Percentiles rank a stretch among this genome's conserved stretches.
These are phyloP conservation scores for Diaporthe sp. DNA, from an alignment of 2,329 filamentous ascomycete species.

Conservation along the genomic window DNA sequence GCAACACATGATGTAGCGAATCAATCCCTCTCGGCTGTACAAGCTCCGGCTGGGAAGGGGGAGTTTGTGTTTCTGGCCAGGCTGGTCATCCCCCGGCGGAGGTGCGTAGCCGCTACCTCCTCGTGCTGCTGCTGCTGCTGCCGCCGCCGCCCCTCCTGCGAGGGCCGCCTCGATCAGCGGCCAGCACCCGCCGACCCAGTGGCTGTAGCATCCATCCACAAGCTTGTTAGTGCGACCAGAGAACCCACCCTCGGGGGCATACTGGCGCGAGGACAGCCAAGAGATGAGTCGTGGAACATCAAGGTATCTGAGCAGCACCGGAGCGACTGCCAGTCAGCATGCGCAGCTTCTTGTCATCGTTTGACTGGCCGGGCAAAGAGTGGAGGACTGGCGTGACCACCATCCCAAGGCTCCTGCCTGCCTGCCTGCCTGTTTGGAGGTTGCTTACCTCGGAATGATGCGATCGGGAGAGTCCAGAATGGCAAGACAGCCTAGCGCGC, in stretches of 20 bases:
- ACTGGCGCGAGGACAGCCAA: constrained; percentile 92
- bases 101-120: constrained; percentile 33
- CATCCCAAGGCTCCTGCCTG: constrained; percentile 23
- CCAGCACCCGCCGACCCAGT: constrained; percentile 98
- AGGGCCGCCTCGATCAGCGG: constrained; percentile 86
- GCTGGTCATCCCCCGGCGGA: constrained; percentile 35
- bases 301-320: constrained; percentile 68
- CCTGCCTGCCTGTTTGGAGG: constrained; percentile 23
- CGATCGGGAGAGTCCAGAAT: constrained; percentile 84
- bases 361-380: constrained; percentile 45
- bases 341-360: constrained; percentile 49
- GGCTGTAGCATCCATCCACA: constrained; percentile 97
- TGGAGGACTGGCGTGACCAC: constrained; percentile 28
- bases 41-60: constrained; percentile 57
- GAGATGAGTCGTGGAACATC: constrained; percentile 80
- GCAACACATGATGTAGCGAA: constrained; percentile 89
- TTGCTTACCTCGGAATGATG: constrained; percentile 75
- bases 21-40: constrained; percentile 86
- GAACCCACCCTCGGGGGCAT: constrained; percentile 91
- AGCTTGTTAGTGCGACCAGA: constrained; percentile 96
- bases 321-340: constrained; percentile 45
- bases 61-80: constrained; percentile 39
- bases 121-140: constrained; percentile 52
- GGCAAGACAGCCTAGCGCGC: constrained; percentile 87
- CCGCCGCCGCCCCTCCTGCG: constrained; percentile 43